Conservation (phyloP, 2,329 filamentous ascomycete genomes). For the Cladobotryum protrusum region DNA sequence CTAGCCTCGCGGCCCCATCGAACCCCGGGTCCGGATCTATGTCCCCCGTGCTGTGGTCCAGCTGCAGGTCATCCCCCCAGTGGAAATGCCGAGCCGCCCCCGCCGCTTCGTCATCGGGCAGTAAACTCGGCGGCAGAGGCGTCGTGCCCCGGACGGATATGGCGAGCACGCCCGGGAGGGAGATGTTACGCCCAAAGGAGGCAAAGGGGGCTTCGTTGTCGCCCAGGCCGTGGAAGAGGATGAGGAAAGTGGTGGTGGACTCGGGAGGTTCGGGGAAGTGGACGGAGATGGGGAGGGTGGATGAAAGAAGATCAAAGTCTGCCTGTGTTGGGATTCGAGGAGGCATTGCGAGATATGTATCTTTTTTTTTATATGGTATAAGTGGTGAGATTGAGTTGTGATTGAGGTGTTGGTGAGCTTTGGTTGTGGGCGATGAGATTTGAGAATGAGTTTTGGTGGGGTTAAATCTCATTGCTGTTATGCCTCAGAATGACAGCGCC, state of each 20-base stretch:
- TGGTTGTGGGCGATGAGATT: not conserved
- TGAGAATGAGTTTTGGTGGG: not conserved
- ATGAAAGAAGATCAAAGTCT: constrained; percentile 42
- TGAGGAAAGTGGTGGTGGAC: constrained; percentile 64
- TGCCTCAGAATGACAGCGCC: too few species aligned
- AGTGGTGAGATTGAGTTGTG: constrained; percentile 1
- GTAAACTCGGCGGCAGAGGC: constrained; percentile 61
- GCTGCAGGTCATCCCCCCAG: constrained; percentile 61
- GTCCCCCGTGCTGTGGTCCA: constrained; percentile 44
- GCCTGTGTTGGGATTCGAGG: constrained; percentile 44
- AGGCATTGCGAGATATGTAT: constrained; percentile 27
- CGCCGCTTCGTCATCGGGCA: constrained; percentile 31
- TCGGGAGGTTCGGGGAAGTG: constrained; percentile 50
- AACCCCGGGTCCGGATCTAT: constrained; percentile 60
- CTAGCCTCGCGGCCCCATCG: constrained; percentile 36
- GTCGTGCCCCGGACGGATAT: constrained; percentile 67
- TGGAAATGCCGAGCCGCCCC: constrained; percentile 40
- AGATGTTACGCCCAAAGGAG: constrained; percentile 59
- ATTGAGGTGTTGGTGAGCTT: not conserved
- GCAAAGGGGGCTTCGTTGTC: constrained; percentile 66
- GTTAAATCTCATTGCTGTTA: not conserved
- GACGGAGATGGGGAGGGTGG: constrained; percentile 38
- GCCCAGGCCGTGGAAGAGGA: constrained; percentile 80
- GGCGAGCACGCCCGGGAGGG: constrained; percentile 69
- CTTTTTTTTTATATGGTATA: not conserved